A percentile compares a stretch with the other conserved stretches of the same genome.
These are phyloP conservation scores for Hemisphaericaspora subhashii DNA, from an alignment of 1,139 yeast genomes.

Conservation along the genomic window DNA sequence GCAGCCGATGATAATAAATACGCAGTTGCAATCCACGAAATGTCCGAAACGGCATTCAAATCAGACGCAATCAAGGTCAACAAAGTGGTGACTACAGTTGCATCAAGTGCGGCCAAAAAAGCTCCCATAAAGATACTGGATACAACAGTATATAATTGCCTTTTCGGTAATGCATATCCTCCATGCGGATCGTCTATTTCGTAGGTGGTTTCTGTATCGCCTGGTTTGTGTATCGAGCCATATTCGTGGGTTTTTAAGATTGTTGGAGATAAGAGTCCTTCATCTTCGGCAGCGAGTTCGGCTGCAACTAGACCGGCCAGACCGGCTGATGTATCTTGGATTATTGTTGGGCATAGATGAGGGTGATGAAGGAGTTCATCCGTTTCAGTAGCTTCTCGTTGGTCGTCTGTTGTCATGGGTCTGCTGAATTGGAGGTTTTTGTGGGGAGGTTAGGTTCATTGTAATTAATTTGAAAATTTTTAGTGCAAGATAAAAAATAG, in stretches of 20 bases:
- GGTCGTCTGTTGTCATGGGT: not conserved
- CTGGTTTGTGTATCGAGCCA: constrained; percentile 11
- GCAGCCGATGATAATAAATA: constrained; percentile 45
- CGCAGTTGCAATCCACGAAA: constrained; percentile 51
- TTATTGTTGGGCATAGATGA: constrained; percentile 24
- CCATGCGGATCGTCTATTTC: constrained; percentile 21
- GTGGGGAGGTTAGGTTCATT: too few species aligned
- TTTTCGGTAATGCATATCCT: constrained; percentile 35
- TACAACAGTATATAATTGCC: constrained; percentile 32
- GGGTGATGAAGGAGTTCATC: constrained; percentile 4
- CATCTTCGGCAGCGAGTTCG: constrained; percentile 46
- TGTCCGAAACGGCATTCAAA: constrained; percentile 37
- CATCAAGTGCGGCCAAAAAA: constrained; percentile 45
- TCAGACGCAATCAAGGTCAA: constrained; percentile 46
- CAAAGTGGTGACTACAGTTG: constrained; percentile 46
- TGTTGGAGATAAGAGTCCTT: constrained; percentile 18
- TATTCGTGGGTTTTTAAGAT: constrained; percentile 13
- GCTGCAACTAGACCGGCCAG: constrained; percentile 50
- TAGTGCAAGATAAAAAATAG: too few species aligned
- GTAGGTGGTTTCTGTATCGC: constrained; percentile 7
- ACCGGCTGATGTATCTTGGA: constrained; percentile 41
- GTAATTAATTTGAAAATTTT: too few species aligned
- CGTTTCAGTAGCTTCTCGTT: not conserved
- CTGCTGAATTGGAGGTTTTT: too few species aligned
- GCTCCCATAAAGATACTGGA: constrained; percentile 38